Conservation (phyloP, 2,329 filamentous ascomycete species). For the Colletotrichum tropicicola region DNA sequence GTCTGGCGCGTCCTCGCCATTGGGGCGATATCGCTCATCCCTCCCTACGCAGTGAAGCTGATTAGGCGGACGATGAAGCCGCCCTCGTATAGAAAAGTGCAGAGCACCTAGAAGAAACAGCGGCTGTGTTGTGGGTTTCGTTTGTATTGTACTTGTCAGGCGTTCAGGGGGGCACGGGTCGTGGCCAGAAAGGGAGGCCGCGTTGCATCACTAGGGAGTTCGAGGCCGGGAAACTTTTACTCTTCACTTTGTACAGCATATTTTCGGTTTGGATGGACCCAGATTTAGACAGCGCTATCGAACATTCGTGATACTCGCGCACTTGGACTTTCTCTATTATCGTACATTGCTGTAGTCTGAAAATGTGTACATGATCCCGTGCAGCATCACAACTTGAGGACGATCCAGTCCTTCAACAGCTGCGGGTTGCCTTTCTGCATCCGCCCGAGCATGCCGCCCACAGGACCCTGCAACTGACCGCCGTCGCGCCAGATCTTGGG, state of each 20-base stretch:
- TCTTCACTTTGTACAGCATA: constrained; percentile 19
- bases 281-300: constrained; percentile 32
- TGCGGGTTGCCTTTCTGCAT: constrained; percentile 59
- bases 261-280: constrained; percentile 13
- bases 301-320: constrained; percentile 19
- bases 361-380: no score
- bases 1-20: constrained; percentile 89
- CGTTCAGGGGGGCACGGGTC: background rate
- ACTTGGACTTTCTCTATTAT: background rate
- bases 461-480: constrained; percentile 76
- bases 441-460: constrained; percentile 73
- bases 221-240: background rate
- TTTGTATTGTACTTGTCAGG: background rate
- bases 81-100: constrained; percentile 94
- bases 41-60: constrained; percentile 87
- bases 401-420: constrained; percentile 55
- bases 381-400: constrained; percentile 57
- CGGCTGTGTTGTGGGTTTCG: background rate
- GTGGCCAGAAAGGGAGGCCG: constrained; percentile 9
- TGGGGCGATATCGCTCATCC: constrained; percentile 80
- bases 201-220: constrained; percentile 27
- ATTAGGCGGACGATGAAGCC: constrained; percentile 87
- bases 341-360: no score
- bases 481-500: constrained; percentile 80
- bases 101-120: constrained; percentile 61